Percentiles rank a stretch among this genome's conserved stretches.
These are phyloP conservation scores for Apiotrichum montevideense DNA, from an alignment of 1,284 basidiomycete species.

Conservation along the genomic window DNA sequence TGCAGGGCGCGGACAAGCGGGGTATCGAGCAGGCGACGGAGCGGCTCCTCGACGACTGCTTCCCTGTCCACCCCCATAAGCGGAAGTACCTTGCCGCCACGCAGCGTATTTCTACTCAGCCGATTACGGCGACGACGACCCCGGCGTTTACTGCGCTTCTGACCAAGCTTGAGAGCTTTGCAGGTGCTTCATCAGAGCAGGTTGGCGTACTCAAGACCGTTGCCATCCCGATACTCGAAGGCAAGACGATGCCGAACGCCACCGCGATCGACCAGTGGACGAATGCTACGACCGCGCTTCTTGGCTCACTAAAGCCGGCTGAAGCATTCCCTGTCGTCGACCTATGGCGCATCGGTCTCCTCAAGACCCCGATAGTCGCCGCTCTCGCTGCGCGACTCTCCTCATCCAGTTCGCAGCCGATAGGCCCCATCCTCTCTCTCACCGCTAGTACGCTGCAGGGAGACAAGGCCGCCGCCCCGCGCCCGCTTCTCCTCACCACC, in stretches of 20 bases:
- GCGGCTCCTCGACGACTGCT: slow-evolving; percentile 50
- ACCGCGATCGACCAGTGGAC: slow-evolving; percentile 48
- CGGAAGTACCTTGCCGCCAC: slow-evolving; percentile 58
- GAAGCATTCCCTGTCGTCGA: slow-evolving; percentile 75
- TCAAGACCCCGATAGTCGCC: slow-evolving; percentile 57
- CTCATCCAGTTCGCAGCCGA: slow-evolving; percentile 55
- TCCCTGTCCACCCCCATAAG: slow-evolving; percentile 60
- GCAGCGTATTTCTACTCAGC: slow-evolving; percentile 60
- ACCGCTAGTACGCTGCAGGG: slow-evolving; percentile 18
- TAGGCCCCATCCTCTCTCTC: slow-evolving; percentile 51
- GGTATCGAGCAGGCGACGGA: slow-evolving; percentile 36
- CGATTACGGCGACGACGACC: slow-evolving; percentile 67
- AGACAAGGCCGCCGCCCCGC: slow-evolving; percentile 27
- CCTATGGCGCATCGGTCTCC: slow-evolving; percentile 70
- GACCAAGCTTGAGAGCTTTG: slow-evolving; percentile 60
- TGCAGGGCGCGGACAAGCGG: slow-evolving; percentile 58
- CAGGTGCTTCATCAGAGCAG: slow-evolving; percentile 22
- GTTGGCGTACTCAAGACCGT: slow-evolving; percentile 53
- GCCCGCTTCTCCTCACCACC: slow-evolving; percentile 58
- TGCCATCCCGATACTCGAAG: slow-evolving; percentile 63
- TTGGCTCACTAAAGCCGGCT: slow-evolving; percentile 52
- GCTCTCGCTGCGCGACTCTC: slow-evolving; percentile 50
- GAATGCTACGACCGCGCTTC: slow-evolving; percentile 51
- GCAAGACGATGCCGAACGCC: slow-evolving; percentile 40
- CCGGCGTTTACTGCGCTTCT: slow-evolving; percentile 63